Evolutionary conservation across 768 basidiomycete species (phyloP).

Genomic region (Artomyces pyxidatus): DNA sequence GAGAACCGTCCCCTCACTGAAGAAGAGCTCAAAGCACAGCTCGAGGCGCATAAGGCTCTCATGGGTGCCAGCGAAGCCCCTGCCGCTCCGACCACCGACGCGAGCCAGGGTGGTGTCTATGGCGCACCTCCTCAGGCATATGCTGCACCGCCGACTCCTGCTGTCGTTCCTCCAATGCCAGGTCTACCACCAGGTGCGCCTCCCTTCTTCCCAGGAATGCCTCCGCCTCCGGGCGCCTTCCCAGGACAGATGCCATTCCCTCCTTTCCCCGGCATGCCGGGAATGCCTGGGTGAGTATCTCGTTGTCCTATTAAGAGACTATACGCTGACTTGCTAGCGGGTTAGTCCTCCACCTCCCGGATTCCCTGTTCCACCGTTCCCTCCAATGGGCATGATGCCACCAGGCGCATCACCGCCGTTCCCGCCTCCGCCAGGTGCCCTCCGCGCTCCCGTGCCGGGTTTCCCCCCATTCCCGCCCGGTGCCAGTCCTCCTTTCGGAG

Average conservation of each 20-base stretch:
- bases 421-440: conserved; percentile 16
- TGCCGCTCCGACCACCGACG: conserved; percentile 29
- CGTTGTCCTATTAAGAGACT: conserved; percentile 25
- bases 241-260: conserved; percentile 28
- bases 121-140: conserved; percentile 72
- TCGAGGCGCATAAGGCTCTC: conserved; percentile 84
- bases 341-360: conserved; percentile 25
- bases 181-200: conserved; percentile 36
- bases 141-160: conserved; percentile 32
- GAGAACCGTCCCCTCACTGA: conserved; percentile 74
- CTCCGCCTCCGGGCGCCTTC: conserved; percentile 30
- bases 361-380: conserved; percentile 24
- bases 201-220: conserved; percentile 37
- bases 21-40: conserved; percentile 75
- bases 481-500: conserved; percentile 22
- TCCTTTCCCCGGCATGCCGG: conserved; percentile 27
- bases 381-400: conserved; percentile 22
- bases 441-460: conserved; percentile 14
- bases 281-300: conserved; percentile 29
- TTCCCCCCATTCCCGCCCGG: conserved; percentile 21
- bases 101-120: conserved; percentile 53
- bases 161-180: conserved; percentile 21
- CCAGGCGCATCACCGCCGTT: conserved; percentile 11
- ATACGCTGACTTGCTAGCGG: conserved; percentile 27
- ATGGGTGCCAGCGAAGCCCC: conserved; percentile 59